Evolutionary conservation across 129 eudicot species (phyloP), one percentile per base, ranked within the genome.

Genomic region (Helianthus tuberosus): DNA sequence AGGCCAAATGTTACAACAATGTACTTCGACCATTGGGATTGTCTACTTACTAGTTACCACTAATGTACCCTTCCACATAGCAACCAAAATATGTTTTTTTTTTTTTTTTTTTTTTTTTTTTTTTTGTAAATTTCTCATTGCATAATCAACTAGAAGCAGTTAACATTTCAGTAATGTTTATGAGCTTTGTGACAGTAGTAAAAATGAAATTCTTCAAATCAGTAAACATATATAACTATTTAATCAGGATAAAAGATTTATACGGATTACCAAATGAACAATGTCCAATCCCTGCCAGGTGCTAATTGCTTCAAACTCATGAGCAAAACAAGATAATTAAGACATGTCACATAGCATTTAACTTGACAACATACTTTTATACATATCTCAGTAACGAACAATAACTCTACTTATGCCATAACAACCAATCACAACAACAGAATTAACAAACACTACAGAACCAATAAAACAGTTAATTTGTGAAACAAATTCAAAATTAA

Each of bases 51-150:
- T 3, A 29, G 35, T 29, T 29, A 29, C 35, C 55, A 32, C 17
- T 70, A 29, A 27, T 72, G 77, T 27, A 72, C 29, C 27, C 60
- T 47, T 60, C 47, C 77, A 46, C 46, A 13, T 60, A 72, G 66
- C 54, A 71, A 71, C 38, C 57, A 36, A 52, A 72, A 46, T 50
- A 11, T 11, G 12, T 47, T 55, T 39, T 54, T n/a, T n/a, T n/a
- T 27, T 46, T 11, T 8, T 27, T 46, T 11, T 8, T 27, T 46
- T 11, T 8, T 27, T 46, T 11, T 8, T 27, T 46, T 11, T 8
- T n/a, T 27, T 46, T 11, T 8, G 23, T 25, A n/a, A 62, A 20
- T 11, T 46, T 61, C 14, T 8, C 7, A 5, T 47, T 62, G 36
- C 46, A 61, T 32, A 61, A 61, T 61, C 46, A 61, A 13, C 41